Evolutionary conservation across 306 rosid genomes (phyloP).

Genomic region (Quercus cerris): DNA sequence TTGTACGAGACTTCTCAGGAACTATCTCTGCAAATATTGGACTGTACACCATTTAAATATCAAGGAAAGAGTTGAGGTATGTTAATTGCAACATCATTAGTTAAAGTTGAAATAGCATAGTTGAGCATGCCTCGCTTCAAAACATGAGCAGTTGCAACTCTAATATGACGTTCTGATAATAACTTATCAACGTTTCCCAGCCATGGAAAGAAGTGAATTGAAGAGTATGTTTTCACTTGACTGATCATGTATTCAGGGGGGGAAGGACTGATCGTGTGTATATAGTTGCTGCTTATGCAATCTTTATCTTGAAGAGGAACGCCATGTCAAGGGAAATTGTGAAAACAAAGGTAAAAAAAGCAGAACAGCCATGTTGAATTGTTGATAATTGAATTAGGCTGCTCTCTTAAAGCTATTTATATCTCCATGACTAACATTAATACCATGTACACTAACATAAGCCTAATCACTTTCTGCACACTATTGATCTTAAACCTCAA

Average conservation of each 20-base stretch:
- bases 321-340: background rate
- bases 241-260: no score
- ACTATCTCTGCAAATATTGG: constrained; percentile 98
- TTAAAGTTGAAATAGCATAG: background rate
- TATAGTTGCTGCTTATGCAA: background rate
- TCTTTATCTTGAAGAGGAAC: background rate
- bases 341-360: background rate
- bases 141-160: background rate
- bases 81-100: background rate
- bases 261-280: background rate
- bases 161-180: background rate
- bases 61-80: background rate
- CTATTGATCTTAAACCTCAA: background rate
- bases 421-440: background rate
- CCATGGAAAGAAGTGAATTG: background rate
- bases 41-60: constrained; percentile 39
- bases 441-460: background rate
- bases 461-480: background rate
- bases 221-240: background rate
- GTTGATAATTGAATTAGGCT: background rate
- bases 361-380: background rate
- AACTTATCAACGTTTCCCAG: background rate
- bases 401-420: background rate
- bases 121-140: background rate
- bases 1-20: constrained; percentile 74